A percentile compares a stretch with the other conserved stretches of the same genome.
phyloP scores from a whole-genome alignment of 352 stramenopile species.

The Phytophthora constricta region DNA sequence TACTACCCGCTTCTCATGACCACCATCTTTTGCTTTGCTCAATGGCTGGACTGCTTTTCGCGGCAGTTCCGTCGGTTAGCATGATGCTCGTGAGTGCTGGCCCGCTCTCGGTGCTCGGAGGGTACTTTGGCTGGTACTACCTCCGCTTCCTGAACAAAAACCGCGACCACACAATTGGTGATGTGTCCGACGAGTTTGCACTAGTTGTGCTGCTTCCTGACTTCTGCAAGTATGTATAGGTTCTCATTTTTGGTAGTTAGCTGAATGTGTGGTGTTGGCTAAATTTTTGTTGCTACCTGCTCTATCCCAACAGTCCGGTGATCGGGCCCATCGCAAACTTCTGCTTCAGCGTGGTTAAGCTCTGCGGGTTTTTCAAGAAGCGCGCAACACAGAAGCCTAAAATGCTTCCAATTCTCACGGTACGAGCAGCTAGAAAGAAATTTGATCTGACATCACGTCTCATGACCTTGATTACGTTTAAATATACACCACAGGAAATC shows the following conservation, averaged over 20 bases:
- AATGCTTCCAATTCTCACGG: slow-evolving; percentile 71
- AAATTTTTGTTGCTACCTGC: slow-evolving; percentile 8
- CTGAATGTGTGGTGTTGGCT: background rate
- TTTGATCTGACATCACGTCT: background rate
- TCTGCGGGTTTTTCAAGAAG: slow-evolving; percentile 88
- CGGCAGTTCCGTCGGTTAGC: slow-evolving; percentile 42
- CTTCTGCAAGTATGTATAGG: slow-evolving; percentile 63
- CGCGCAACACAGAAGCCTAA: slow-evolving; percentile 61
- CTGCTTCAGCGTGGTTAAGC: slow-evolving; percentile 83
- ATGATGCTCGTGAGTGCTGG: slow-evolving; percentile 68
- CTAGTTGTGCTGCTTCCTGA: slow-evolving; percentile 76
- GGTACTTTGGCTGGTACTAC: slow-evolving; percentile 88
- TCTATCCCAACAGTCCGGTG: slow-evolving; percentile 48
- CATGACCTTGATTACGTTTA: background rate
- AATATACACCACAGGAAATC: slow-evolving; percentile 38
- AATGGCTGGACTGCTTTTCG: slow-evolving; percentile 47
- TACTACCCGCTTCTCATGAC: slow-evolving; percentile 72
- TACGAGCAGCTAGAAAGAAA: slow-evolving; percentile 21
- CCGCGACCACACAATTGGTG: slow-evolving; percentile 65
- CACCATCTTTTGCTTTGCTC: slow-evolving; percentile 61
- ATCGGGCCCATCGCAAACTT: slow-evolving; percentile 76
- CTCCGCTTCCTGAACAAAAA: slow-evolving; percentile 88
- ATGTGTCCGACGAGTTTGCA: slow-evolving; percentile 82
- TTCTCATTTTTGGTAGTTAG: background rate
- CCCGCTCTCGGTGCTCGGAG: slow-evolving; percentile 74